These are phyloP conservation scores for Apodospora peruviana DNA, from an alignment of 495 filamentous ascomycete genomes.

Conservation along the genomic window DNA sequence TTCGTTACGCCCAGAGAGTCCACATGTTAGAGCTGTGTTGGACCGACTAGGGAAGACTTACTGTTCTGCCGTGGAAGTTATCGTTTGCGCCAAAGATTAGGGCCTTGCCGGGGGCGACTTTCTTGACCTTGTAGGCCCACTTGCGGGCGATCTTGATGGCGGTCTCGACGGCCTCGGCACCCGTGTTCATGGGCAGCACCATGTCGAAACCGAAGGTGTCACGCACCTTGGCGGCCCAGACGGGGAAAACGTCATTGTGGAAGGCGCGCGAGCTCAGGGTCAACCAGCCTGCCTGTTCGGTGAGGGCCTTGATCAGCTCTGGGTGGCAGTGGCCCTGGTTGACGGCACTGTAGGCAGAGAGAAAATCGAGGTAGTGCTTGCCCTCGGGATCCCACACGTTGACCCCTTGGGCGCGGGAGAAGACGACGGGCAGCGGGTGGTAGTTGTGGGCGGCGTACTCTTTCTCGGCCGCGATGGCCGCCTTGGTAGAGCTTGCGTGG, in stretches of 20 bases:
- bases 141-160: constrained; percentile 96
- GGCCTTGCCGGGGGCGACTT: constrained; percentile 78
- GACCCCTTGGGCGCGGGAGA: constrained; percentile 73
- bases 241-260: constrained; percentile 98
- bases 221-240: constrained; percentile 90
- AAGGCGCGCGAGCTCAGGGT: constrained; percentile 95
- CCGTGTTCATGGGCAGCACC: constrained; percentile 99
- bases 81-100: constrained; percentile 77
- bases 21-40: neutral
- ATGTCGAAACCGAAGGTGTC: constrained; percentile 89
- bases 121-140: constrained; percentile 98
- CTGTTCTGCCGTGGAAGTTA: constrained; percentile 96
- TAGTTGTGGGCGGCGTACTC: constrained; percentile 96
- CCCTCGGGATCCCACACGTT: constrained; percentile 97
- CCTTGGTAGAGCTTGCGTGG: constrained; percentile 74
- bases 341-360: constrained; percentile 95
- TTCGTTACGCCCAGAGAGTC: neutral
- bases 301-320: constrained; percentile 82
- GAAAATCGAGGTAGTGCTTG: constrained; percentile 94
- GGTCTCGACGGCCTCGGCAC: constrained; percentile 98
- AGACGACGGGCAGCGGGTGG: constrained; percentile 91
- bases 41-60: constrained; percentile 37
- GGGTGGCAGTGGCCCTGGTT: constrained; percentile 99
- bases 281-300: constrained; percentile 82
- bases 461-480: constrained; percentile 75